Conservation (phyloP, 1,284 basidiomycete genomes). For the Sanghuangporus baumii region DNA sequence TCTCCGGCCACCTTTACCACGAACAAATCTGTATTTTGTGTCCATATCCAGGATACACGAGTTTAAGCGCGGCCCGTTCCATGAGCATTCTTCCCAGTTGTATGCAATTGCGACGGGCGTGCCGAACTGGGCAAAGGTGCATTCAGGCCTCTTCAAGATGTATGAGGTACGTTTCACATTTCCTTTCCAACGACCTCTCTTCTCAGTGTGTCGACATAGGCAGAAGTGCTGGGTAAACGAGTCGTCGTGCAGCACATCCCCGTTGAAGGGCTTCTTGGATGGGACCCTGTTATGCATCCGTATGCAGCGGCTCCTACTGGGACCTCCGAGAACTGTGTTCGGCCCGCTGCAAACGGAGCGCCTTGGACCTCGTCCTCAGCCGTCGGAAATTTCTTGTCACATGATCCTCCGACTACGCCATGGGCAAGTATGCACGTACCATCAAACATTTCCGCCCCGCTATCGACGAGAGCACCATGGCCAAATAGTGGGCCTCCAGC, state of each 20-base stretch:
- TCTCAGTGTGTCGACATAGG: conserved; percentile 35
- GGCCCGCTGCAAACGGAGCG: conserved; percentile 6
- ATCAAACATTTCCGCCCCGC: not conserved
- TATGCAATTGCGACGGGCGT: conserved; percentile 83
- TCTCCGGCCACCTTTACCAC: conserved; percentile 46
- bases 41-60: conserved; percentile 75
- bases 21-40: conserved; percentile 75
- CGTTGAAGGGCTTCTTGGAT: conserved; percentile 75
- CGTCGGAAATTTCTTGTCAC: not conserved
- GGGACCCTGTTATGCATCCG: conserved; percentile 34
- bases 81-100: conserved; percentile 90
- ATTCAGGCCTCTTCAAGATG: conserved; percentile 92
- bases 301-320: not conserved
- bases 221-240: conserved; percentile 91
- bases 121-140: conserved; percentile 85
- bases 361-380: conserved; percentile 21
- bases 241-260: conserved; percentile 96
- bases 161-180: conserved; percentile 57
- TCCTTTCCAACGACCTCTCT: conserved; percentile 2
- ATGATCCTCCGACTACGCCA: not conserved
- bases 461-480: not conserved
- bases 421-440: not conserved
- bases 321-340: not conserved
- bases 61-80: conserved; percentile 84
- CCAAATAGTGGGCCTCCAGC: not conserved